Evolutionary conservation across 345 rosid species (phyloP).

Genomic region (Corchorus olitorius): DNA sequence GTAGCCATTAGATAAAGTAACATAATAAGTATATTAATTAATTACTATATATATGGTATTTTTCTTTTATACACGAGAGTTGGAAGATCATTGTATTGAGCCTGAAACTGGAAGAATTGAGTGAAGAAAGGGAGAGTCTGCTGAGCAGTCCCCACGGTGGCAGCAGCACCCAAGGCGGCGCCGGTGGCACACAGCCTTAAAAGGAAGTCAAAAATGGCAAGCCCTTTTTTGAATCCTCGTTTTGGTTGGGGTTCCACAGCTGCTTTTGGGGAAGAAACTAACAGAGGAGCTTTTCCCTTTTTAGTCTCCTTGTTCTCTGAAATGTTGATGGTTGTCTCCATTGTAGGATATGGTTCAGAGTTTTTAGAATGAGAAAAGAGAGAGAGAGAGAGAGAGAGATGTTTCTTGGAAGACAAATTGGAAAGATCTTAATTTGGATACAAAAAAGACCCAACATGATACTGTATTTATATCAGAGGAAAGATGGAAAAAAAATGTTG

Average conservation of each 20-base stretch:
- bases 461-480: slow-evolving; percentile 4
- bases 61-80: slow-evolving; percentile 49
- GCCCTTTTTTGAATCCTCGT: slow-evolving; percentile 43
- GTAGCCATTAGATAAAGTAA: neutral
- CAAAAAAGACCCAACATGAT: neutral
- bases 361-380: neutral
- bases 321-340: slow-evolving; percentile 33
- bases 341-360: neutral
- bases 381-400: neutral
- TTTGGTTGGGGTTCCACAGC: neutral
- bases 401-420: neutral
- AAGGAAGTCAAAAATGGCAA: slow-evolving; percentile 50
- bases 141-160: slow-evolving; percentile 42
- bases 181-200: slow-evolving; percentile 42
- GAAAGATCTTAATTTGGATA: neutral
- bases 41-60: no score
- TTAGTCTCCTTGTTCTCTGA: slow-evolving; percentile 22
- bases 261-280: slow-evolving; percentile 12
- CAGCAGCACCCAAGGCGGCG: slow-evolving; percentile 45
- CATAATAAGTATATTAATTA: neutral
- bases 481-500: neutral
- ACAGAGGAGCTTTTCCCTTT: slow-evolving; percentile 31
- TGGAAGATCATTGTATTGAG: slow-evolving; percentile 47
- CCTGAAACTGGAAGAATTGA: slow-evolving; percentile 67
- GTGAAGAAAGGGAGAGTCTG: slow-evolving; percentile 65